Conservation (phyloP, 2,329 filamentous ascomycete genomes). For the Hypoxylon sp. region DNA sequence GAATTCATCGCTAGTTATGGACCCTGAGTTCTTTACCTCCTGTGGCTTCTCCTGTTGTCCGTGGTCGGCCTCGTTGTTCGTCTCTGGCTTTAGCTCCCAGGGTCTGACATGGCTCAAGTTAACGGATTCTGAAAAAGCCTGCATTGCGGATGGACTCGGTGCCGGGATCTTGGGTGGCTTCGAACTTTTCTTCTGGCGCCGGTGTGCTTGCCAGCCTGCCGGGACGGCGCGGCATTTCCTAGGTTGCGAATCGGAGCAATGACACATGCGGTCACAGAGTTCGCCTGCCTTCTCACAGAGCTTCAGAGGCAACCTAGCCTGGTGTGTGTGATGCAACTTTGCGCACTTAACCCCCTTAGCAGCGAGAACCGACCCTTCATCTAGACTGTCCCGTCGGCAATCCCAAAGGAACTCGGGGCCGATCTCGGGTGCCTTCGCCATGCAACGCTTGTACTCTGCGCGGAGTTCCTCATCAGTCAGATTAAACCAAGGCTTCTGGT, state of each 20-base stretch:
- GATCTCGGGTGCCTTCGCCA: slow-evolving; percentile 2
- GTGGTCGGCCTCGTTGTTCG: background rate
- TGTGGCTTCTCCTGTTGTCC: background rate
- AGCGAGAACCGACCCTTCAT: slow-evolving; percentile 20
- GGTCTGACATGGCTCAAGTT: background rate
- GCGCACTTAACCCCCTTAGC: slow-evolving; percentile 19
- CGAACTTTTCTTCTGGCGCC: background rate
- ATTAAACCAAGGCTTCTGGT: slow-evolving; percentile 5
- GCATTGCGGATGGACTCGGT: background rate
- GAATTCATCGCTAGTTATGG: background rate
- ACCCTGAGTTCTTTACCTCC: background rate
- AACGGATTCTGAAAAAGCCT: background rate
- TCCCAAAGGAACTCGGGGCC: slow-evolving; percentile 9
- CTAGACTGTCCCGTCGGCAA: slow-evolving; percentile 24
- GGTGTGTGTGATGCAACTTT: background rate
- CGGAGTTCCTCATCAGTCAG: slow-evolving; percentile 6
- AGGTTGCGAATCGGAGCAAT: background rate
- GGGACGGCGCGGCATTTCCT: background rate
- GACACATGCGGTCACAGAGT: background rate
- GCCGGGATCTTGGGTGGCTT: background rate
- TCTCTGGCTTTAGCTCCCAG: background rate
- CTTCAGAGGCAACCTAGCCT: background rate
- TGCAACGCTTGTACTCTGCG: background rate
- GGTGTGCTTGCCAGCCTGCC: background rate
- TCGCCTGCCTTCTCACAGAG: background rate